Evolutionary conservation across 2,329 filamentous ascomycete genomes (phyloP).

Genomic region (Huntiella abstrusa): DNA sequence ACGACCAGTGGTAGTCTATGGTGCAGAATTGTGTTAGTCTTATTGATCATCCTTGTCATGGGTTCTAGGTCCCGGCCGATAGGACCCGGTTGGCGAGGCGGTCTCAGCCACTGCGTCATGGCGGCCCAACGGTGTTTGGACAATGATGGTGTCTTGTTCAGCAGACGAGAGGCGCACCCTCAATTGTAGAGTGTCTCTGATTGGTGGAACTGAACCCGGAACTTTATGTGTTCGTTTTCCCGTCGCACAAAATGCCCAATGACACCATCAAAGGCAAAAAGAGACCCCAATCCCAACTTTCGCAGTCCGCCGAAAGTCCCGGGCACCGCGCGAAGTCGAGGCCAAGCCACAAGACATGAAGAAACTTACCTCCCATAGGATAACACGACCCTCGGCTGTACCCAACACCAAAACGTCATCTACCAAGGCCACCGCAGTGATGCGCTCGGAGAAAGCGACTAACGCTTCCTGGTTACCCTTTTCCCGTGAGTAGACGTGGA

Average conservation of each 20-base stretch:
- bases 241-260: too few relatives aligned
- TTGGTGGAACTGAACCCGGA: too few relatives aligned
- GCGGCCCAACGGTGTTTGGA: too few relatives aligned
- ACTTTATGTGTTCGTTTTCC: too few relatives aligned
- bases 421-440: constrained; percentile 57
- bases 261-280: constrained; percentile 7
- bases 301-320: too few relatives aligned
- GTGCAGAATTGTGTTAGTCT: constrained; percentile 4
- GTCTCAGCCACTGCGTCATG: too few relatives aligned
- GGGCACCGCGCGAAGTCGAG: not conserved
- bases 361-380: constrained; percentile 70
- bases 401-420: constrained; percentile 60
- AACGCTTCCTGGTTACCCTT: constrained; percentile 77
- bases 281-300: not conserved
- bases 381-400: constrained; percentile 66
- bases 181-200: too few relatives aligned
- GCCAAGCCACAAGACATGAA: constrained; percentile 10
- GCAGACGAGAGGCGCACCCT: not conserved
- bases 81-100: too few relatives aligned
- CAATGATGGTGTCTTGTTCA: not conserved
- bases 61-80: too few relatives aligned
- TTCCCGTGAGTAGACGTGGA: constrained; percentile 76
- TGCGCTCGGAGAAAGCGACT: constrained; percentile 72
- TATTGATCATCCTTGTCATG: too few relatives aligned
- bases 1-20: constrained; percentile 53